Conservation (phyloP, 2,329 filamentous ascomycete species). For the Pseudonectria buxi region DNA sequence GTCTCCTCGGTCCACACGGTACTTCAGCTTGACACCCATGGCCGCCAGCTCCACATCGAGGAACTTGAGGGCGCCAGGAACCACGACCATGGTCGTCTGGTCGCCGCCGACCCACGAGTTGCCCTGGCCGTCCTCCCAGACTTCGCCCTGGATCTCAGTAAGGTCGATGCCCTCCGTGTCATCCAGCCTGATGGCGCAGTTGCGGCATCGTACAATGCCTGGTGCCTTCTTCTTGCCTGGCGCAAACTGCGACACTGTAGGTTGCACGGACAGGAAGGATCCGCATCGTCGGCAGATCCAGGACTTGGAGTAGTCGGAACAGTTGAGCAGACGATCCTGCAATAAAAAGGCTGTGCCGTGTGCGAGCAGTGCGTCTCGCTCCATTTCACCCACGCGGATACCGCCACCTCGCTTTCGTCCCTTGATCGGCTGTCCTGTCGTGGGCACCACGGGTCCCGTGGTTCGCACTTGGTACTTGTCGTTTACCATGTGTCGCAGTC, state of each 20-base stretch:
- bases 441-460: constrained; percentile 81
- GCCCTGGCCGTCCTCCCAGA: constrained; percentile 90
- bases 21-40: constrained; percentile 95
- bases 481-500: constrained; percentile 98
- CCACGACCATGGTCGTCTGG: constrained; percentile 83
- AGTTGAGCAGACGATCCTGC: constrained; percentile 94
- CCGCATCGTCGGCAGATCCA: constrained; percentile 89
- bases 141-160: constrained; percentile 57
- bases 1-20: constrained; percentile 60
- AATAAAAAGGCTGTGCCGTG: constrained; percentile 93
- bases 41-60: constrained; percentile 91
- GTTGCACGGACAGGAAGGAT: constrained; percentile 82
- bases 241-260: constrained; percentile 59
- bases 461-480: constrained; percentile 98
- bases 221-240: constrained; percentile 59
- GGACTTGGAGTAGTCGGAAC: constrained; percentile 83
- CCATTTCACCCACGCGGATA: constrained; percentile 99
- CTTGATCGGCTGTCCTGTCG: constrained; percentile 95
- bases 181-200: constrained; percentile 61
- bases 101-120: constrained; percentile 81
- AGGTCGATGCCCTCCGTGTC: constrained; percentile 51
- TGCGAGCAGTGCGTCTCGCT: constrained; percentile 87
- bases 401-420: constrained; percentile 92
- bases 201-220: constrained; percentile 68
- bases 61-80: constrained; percentile 88